These are phyloP conservation scores for Phytophthora sp. DNA, from an alignment of 352 stramenopile species.

Conservation along the genomic window DNA sequence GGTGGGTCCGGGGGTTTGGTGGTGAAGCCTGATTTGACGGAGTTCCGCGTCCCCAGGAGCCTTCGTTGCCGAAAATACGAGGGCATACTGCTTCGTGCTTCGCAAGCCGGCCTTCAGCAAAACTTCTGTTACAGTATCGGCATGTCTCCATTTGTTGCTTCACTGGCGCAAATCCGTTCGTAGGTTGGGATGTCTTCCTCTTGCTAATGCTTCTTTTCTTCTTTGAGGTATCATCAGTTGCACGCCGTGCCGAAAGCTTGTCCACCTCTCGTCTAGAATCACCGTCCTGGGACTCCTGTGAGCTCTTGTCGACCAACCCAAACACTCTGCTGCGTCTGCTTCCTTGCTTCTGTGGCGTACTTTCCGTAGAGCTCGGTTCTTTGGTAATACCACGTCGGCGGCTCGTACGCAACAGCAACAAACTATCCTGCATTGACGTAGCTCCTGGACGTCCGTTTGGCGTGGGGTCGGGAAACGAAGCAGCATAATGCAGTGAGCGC, in stretches of 20 bases:
- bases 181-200: slow-evolving; percentile 14
- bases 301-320: neutral
- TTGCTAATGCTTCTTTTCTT: slow-evolving; percentile 24
- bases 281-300: slow-evolving; percentile 10
- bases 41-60: slow-evolving; percentile 68
- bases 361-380: slow-evolving; percentile 4
- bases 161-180: neutral
- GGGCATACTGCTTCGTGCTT: slow-evolving; percentile 87
- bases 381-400: slow-evolving; percentile 11
- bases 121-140: slow-evolving; percentile 77
- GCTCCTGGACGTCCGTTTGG: slow-evolving; percentile 32
- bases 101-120: slow-evolving; percentile 76
- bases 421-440: slow-evolving; percentile 53
- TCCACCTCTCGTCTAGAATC: neutral
- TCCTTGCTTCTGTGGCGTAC: slow-evolving; percentile 13
- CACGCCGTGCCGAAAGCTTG: neutral
- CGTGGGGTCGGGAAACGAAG: slow-evolving; percentile 60
- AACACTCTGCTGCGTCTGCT: slow-evolving; percentile 4
- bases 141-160: slow-evolving; percentile 64
- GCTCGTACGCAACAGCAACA: slow-evolving; percentile 44
- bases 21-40: slow-evolving; percentile 15
- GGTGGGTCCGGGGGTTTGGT: slow-evolving; percentile 9
- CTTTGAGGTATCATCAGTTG: neutral
- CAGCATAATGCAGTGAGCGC: slow-evolving; percentile 75
- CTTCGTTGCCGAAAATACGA: slow-evolving; percentile 80